Evolutionary conservation across 305 asterid genomes (phyloP), one percentile per base, ranked within the genome.

Genomic region (Fraxinus ornus): DNA sequence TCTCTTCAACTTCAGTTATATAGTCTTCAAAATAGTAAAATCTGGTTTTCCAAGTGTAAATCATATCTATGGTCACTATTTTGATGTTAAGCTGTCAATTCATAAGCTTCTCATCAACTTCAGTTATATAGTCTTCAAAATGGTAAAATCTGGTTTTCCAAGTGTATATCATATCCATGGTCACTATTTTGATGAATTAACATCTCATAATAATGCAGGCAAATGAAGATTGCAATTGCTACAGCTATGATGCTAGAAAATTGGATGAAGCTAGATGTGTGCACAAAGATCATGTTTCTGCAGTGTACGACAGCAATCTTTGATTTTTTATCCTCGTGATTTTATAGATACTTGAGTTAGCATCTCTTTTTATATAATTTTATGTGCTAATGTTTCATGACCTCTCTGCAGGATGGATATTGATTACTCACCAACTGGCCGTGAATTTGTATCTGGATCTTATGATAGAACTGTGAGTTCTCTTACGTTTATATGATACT

Each of bases 401-500:
- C 32, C 80, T 77, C 74, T 86, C 36, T 86, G 88, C 90, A 95
- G 99, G 79, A 93, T 96, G 98, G 99, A 94, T 88, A 94, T 96
- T 78, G 98, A 96, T 89, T 96, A 94, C 87, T 94, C 99, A 60
- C 97, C 99, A 80, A 94, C 97, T 33, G 99, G 98, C 75, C 97
- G 99, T 81, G 99, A 96, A 89, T 96, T 96, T 86, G 98, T 94
- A 37, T 91, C 99, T 26, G 98, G 99, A 83, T 96, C 98, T 76
- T 96, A 96, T 80, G 99, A 96, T 86, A 90, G 99, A 90, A 93
- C 98, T 57, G 99, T 95, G 88, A 90, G 97, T 88, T 84, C 77
- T 78, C 80, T 64, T 4, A 17, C 47, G 64, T 17, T 47, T 22
- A 13, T 75, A 22, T 52, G 21, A 44, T 44, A 37, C 33, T 37